Evolutionary conservation across 1,284 basidiomycete genomes (phyloP), one percentile per base, ranked within the genome.

Genomic region (Irpex rosettiformis): DNA sequence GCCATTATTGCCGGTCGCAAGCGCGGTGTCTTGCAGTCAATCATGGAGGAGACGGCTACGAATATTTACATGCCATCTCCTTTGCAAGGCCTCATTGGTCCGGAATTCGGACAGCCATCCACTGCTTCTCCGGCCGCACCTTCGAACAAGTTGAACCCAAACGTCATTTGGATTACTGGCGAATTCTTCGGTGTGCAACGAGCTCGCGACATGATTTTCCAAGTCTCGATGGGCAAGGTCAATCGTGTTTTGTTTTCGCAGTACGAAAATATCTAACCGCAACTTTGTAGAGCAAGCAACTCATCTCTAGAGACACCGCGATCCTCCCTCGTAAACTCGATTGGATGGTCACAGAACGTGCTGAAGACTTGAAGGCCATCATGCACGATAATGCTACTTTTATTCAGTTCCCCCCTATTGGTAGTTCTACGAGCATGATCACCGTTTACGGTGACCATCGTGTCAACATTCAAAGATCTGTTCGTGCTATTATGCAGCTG

Each of bases 351-450:
- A 91, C 90, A 18, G 94, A 99, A 73, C 88, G 91, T 45, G 81
- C 92, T 29, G 96, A 98, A 59, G 94, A 97, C 65, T 78, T 98
- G 65, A 93, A 89, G 72, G 81, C 86, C 22, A 86, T 96, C 70
- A 98, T 98, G 95, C 87, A 87, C 67, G 96, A 98, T 78, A 98
- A 98, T 66, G 93, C 93, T 40, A 97, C 96, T 13, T 98, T 93
- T 73, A 92, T 98, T 66, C 90, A 94, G 67, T 94, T 98, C 67
- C 96, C 96, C 11, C 80, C 91, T 49, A 86, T 98, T 47, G 95
- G 94, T 51, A 93, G 89, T 67, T 93, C 93, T 53, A 91, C 92
- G 22, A 96, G 93, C 73, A 74, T 97, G 69, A 92, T 98, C 66
- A 93, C 91, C 8, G 94, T 99, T 18, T 97, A 89, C 73, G 96